Percentiles rank a stretch among this genome's conserved stretches.
phyloP scores from a whole-genome alignment of 2,329 filamentous ascomycete species.

The Talaromyces islandicus region DNA sequence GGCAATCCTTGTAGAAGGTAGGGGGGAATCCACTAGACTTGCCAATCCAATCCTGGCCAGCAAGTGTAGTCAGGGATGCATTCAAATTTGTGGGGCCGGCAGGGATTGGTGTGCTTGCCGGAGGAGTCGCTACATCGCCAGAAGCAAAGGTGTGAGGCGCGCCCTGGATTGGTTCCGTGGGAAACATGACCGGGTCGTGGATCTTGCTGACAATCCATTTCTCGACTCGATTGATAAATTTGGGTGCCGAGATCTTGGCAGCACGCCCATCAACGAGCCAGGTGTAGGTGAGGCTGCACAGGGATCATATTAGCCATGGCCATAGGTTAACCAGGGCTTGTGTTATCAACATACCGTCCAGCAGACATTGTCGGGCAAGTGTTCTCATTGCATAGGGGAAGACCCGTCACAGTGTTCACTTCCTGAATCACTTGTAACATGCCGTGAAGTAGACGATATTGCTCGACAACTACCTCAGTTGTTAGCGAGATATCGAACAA shows the following conservation, averaged over 20 bases:
- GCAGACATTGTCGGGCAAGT: slow-evolving; percentile 91
- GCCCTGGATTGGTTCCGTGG: slow-evolving; percentile 69
- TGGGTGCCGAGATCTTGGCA: slow-evolving; percentile 83
- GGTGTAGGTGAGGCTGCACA: slow-evolving; percentile 77
- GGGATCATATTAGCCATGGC: slow-evolving; percentile 13
- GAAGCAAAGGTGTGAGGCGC: slow-evolving; percentile 51
- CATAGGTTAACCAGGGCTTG: not conserved
- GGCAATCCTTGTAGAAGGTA: slow-evolving; percentile 83
- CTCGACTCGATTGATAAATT: slow-evolving; percentile 94
- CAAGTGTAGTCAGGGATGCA: slow-evolving; percentile 14
- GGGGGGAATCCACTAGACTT: slow-evolving; percentile 89
- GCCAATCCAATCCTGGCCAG: slow-evolving; percentile 74
- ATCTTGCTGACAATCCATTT: slow-evolving; percentile 97
- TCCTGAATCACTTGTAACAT: slow-evolving; percentile 87
- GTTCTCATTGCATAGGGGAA: slow-evolving; percentile 74
- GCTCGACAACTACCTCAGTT: slow-evolving; percentile 69
- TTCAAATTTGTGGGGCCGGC: slow-evolving; percentile 35
- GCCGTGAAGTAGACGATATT: slow-evolving; percentile 81
- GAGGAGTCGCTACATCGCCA: slow-evolving; percentile 47
- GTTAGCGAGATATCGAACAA: not conserved
- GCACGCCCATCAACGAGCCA: slow-evolving; percentile 89
- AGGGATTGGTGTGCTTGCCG: slow-evolving; percentile 46
- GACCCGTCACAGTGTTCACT: slow-evolving; percentile 67
- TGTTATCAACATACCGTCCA: slow-evolving; percentile 63
- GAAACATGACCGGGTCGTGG: slow-evolving; percentile 82